Base-by-base conservation (phyloP, 208 protist genomes). In the Herpetomonas tarakana region DNA sequence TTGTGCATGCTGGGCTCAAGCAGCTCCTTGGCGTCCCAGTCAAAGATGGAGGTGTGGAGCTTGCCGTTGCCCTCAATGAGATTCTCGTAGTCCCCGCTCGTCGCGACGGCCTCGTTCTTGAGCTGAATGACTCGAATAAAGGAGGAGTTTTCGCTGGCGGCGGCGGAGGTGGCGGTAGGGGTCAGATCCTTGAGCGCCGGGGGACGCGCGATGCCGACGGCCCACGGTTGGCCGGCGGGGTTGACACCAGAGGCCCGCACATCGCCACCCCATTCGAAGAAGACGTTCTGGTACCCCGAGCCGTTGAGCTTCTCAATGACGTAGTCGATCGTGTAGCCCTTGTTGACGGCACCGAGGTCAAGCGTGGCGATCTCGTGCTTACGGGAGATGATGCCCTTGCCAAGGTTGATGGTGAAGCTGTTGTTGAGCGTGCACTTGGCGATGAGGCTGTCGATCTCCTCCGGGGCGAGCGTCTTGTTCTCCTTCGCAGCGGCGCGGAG, bases 221-320 rank as follows among this genome's bases (percentile, higher is more conserved):
- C 65, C 80, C 80, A 87, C 14, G 41, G 56, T 46, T 74, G 41
- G 21, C 46, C 58, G 12, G 49, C 24, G 14, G 64, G 46, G 70
- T 88, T 83, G 39, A 61, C 65, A 56, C 81, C 81, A 46, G 54
- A 76, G 26, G 62, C 81, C 38, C 73, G 71, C 35, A 68, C 66
- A 49, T 88, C 81, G 28, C 81, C 81, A 18, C 81, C 81, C 81
- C 81, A 88, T 52, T 88, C 81, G 31, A 88, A 84, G 64, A 84
- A 79, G 44, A 71, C 67, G 47, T 84, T 62, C 28, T 66, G 39
- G 65, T 78, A 67, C 44, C 76, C 74, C 31, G 66, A 22, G 38
- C 22, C 59, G 44, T 65, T 71, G 35, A 88, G 66, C 46, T 58
- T 58, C 68, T 88, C 72, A 19, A 84, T 62, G 12, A 77, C 65